Evolutionary conservation across 2,329 filamentous ascomycete species (phyloP), one percentile per base, ranked within the genome.

Genomic region (Malbranchea zuffiana): DNA sequence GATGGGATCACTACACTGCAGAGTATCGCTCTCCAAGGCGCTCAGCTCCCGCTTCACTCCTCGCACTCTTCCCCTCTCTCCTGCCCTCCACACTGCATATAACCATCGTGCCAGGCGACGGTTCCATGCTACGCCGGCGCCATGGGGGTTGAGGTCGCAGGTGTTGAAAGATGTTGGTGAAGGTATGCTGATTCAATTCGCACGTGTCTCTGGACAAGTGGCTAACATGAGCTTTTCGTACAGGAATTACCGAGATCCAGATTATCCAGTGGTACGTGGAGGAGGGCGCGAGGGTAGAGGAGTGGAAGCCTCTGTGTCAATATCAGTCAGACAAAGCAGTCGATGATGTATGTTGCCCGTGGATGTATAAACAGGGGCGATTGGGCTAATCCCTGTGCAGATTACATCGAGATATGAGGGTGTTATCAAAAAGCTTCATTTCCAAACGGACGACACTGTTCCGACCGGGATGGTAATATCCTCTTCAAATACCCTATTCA

Each of bases 251-350:
- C 56, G 90, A 98, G 65, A 94, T 90, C 55, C 90, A 98, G 62
- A 84, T 98, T 53, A 96, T 96, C 53, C 90, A 98, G 67, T 98
- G 90, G 90, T 98, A 96, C 59, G 88, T 98, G 47, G 82, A 95
- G 63, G 86, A 92, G 33, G 88, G 87, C 41, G 90, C 90, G 23
- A 79, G 82, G 40, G 87, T 98, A 50, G 87, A 98, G 66, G 88
- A 98, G 66, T 98, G 94, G 72, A 90, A 92, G 50, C 90, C 88
- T 42, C 72, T 98, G 31, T 98, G 90, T 64, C 90, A 98, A 65
- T 92, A 98, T 29, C 90, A 96, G 60, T 95, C 87, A 52, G 90
- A 98, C 66, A 98, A 98, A 62, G 90, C 90, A 16, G 71, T 73
- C 34, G 71, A 72, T 32, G 71, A 75, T 60, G 71, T 74, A 47